A percentile compares a stretch with the other conserved stretches of the same genome.
Evolutionary conservation across 1,284 basidiomycete genomes (phyloP).

Genomic region (Inonotus obliquus): DNA sequence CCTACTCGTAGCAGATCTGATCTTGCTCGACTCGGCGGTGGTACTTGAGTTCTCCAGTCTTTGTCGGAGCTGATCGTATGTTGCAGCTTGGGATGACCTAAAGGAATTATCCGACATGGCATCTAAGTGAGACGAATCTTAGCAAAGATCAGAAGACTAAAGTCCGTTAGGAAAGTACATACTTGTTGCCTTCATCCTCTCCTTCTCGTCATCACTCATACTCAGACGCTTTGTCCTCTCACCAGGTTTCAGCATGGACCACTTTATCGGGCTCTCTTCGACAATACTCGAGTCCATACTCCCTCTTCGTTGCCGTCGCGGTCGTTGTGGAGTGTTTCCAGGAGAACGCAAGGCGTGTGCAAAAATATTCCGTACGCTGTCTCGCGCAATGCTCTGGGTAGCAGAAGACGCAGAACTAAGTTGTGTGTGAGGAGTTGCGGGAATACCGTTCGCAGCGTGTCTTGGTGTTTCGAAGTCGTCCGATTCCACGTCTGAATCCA

Average conservation of each 20-base stretch:
- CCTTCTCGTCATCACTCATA: slow-evolving; percentile 64
- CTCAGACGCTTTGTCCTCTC: slow-evolving; percentile 51
- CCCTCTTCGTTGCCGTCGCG: slow-evolving; percentile 37
- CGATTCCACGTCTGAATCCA: slow-evolving; percentile 58
- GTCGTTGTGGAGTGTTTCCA: slow-evolving; percentile 49
- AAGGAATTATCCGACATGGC: slow-evolving; percentile 25
- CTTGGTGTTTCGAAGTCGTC: slow-evolving; percentile 10
- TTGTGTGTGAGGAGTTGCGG: slow-evolving; percentile 3
- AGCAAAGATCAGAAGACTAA: slow-evolving; percentile 15
- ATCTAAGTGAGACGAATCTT: slow-evolving; percentile 14
- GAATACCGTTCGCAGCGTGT: background rate
- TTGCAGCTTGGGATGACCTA: slow-evolving; percentile 39
- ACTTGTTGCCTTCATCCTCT: slow-evolving; percentile 42
- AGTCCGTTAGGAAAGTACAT: slow-evolving; percentile 28
- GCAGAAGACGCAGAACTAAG: slow-evolving; percentile 30
- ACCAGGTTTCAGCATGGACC: slow-evolving; percentile 22
- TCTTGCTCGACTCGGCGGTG: slow-evolving; percentile 30
- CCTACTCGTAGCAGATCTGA: background rate
- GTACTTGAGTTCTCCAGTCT: slow-evolving; percentile 37
- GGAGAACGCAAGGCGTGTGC: slow-evolving; percentile 55
- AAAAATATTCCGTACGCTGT: slow-evolving; percentile 59
- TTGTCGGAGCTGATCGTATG: slow-evolving; percentile 46
- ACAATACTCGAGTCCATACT: slow-evolving; percentile 60
- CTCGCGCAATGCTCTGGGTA: slow-evolving; percentile 47
- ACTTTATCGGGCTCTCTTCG: slow-evolving; percentile 49